Percentiles rank a stretch among this genome's conserved stretches.
Evolutionary conservation across 208 protist species (phyloP).

Genomic region (Trypanosoma cruzi): DNA sequence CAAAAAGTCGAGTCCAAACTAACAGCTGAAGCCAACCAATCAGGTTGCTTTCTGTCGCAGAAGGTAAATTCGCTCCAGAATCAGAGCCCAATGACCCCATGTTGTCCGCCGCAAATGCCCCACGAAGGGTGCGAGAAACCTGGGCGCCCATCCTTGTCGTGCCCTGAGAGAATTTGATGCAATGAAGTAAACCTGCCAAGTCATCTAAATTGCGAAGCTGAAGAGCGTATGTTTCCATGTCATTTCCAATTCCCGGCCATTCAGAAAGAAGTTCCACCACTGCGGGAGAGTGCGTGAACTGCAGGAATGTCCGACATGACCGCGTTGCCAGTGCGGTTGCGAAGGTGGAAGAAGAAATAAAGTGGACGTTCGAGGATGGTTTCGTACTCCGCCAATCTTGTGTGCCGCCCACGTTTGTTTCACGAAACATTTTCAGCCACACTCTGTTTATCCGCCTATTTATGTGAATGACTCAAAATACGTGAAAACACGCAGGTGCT

Average conservation of each 20-base stretch:
- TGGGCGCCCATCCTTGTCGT: neutral
- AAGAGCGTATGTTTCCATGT: conserved; percentile 39
- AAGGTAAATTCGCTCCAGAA: neutral
- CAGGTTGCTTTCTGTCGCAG: conserved; percentile 33
- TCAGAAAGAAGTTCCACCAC: conserved; percentile 33
- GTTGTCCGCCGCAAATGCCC: neutral
- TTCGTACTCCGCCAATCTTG: neutral
- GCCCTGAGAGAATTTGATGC: neutral
- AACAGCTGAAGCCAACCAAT: conserved; percentile 61
- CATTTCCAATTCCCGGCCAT: conserved; percentile 26
- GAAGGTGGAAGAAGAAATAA: conserved; percentile 31
- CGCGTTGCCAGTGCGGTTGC: conserved; percentile 40
- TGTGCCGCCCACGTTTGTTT: neutral
- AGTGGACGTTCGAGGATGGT: neutral
- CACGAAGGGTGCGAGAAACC: neutral
- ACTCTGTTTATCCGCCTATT: too few species aligned
- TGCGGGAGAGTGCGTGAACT: conserved; percentile 49
- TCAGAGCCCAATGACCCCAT: neutral
- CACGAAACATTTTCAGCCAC: conserved; percentile 4
- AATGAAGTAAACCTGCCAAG: conserved; percentile 31
- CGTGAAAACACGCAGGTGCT: too few species aligned
- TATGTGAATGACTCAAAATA: too few species aligned
- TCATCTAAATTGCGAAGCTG: conserved; percentile 38
- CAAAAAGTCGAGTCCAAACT: conserved; percentile 50
- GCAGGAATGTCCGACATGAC: conserved; percentile 39